Percentiles rank a stretch among this genome's conserved stretches.
Evolutionary conservation across 2,329 filamentous ascomycete species (phyloP).

Genomic region (Moelleriella libera): DNA sequence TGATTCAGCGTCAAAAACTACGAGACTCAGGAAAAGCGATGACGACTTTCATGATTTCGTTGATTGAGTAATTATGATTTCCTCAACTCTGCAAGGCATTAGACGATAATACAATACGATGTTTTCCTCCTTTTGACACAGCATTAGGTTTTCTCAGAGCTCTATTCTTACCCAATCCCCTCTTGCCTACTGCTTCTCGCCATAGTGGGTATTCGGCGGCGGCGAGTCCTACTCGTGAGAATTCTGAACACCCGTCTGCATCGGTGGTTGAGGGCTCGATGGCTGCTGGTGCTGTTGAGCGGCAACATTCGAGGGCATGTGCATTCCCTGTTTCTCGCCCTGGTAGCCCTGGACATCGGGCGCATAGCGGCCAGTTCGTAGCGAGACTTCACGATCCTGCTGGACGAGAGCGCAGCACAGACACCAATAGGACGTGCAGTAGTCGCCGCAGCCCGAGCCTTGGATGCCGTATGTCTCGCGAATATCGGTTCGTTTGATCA

Average conservation of each 20-base stretch:
- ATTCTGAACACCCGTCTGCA: not conserved
- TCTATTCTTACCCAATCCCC: not conserved
- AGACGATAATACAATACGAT: too few species aligned
- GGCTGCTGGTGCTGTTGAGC: not conserved
- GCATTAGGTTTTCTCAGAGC: not conserved
- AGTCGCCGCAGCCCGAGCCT: slow-evolving; percentile 33
- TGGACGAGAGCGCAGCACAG: slow-evolving; percentile 42
- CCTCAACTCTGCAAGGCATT: too few species aligned
- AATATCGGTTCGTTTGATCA: slow-evolving; percentile 39
- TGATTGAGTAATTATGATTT: not conserved
- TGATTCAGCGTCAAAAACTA: not conserved
- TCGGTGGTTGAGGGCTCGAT: not conserved
- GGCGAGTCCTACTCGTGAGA: not conserved
- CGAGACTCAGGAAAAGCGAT: too few species aligned
- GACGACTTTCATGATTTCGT: too few species aligned
- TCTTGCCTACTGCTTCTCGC: not conserved
- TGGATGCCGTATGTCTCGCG: slow-evolving; percentile 38
- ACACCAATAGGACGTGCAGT: slow-evolving; percentile 38
- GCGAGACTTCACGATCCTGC: slow-evolving; percentile 39
- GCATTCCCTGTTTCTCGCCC: slow-evolving; percentile 21
- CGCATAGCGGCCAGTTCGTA: slow-evolving; percentile 10
- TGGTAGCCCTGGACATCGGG: slow-evolving; percentile 22
- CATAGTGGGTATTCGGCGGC: not conserved
- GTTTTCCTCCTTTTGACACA: too few species aligned
- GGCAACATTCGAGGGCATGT: slow-evolving; percentile 12